Conservation (phyloP, 306 rosid genomes). For the Acmispon strigosus region DNA sequence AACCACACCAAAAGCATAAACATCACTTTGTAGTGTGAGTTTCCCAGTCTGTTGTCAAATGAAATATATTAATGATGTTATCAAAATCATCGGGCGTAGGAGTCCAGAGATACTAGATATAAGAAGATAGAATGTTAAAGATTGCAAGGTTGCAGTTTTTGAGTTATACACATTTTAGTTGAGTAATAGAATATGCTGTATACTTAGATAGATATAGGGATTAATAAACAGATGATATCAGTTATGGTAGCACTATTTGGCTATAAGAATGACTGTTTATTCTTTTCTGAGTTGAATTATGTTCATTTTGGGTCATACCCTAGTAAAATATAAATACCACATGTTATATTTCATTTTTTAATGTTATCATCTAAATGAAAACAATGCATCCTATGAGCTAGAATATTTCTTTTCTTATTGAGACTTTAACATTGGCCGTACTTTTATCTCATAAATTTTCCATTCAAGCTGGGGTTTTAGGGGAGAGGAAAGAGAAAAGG, state of each 20-base stretch:
- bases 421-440: background rate
- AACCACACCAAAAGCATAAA: conserved; percentile 96
- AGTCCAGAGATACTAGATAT: background rate
- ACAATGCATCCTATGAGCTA: background rate
- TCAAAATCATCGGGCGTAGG: background rate
- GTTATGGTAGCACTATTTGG: background rate
- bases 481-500: background rate
- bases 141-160: background rate
- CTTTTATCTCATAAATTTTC: background rate
- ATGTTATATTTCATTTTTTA: background rate
- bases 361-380: background rate
- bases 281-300: background rate
- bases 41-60: conserved; percentile 74
- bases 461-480: background rate
- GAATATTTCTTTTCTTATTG: background rate
- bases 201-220: background rate
- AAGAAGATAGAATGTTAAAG: background rate
- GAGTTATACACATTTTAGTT: background rate
- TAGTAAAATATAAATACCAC: background rate
- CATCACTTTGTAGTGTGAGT: conserved; percentile 93
- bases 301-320: background rate
- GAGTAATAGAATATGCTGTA: conserved; percentile 5
- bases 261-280: background rate
- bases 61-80: background rate
- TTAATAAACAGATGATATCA: background rate